These are phyloP conservation scores for Filobasidium uniguttulatum DNA, from an alignment of 1,284 basidiomycete species.

Conservation along the genomic window DNA sequence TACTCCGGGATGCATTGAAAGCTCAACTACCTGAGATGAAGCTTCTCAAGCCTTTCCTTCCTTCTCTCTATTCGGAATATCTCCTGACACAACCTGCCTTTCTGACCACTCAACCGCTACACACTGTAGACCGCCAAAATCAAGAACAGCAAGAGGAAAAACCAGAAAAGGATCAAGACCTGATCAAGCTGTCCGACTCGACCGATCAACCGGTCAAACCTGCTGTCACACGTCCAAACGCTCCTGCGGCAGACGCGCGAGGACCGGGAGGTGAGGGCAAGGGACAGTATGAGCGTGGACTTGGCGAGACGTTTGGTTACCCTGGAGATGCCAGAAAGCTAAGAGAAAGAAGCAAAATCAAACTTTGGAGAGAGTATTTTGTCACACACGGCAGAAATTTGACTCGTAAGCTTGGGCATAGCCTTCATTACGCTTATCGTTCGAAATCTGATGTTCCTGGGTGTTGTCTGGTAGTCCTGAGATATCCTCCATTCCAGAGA, in stretches of 20 bases:
- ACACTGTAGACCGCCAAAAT: slow-evolving; percentile 1
- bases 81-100: slow-evolving; percentile 41
- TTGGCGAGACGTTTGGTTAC: slow-evolving; percentile 78
- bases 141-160: neutral
- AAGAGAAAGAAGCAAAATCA: slow-evolving; percentile 91
- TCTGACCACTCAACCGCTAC: slow-evolving; percentile 7
- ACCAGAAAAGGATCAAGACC: neutral
- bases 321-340: slow-evolving; percentile 91
- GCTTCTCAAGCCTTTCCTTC: slow-evolving; percentile 73
- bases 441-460: no score
- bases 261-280: slow-evolving; percentile 39
- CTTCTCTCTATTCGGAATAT: slow-evolving; percentile 89
- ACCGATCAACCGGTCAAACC: slow-evolving; percentile 11
- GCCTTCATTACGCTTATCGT: neutral
- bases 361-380: slow-evolving; percentile 87
- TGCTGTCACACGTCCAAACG: neutral
- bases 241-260: slow-evolving; percentile 43
- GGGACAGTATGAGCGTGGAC: slow-evolving; percentile 57
- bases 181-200: slow-evolving; percentile 6
- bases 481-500: slow-evolving; percentile 92
- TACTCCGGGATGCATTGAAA: slow-evolving; percentile 80
- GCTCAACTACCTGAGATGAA: slow-evolving; percentile 86
- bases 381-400: slow-evolving; percentile 39
- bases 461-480: slow-evolving; percentile 53
- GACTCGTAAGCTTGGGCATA: slow-evolving; percentile 33